Conservation (phyloP, 306 rosid species). For the Quercus parvula region DNA sequence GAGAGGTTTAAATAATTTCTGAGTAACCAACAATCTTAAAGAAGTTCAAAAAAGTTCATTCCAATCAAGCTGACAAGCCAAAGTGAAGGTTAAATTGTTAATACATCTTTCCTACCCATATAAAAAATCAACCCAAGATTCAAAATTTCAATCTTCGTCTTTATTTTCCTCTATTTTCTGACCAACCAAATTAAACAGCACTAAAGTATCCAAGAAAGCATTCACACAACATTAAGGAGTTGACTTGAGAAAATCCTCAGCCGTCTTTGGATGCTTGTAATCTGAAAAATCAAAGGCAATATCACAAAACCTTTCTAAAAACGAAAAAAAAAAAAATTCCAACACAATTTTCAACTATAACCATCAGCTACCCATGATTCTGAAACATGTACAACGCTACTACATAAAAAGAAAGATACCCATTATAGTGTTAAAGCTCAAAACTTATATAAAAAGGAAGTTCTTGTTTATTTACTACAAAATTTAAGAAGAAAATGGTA, state of each 20-base stretch:
- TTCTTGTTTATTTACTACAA: neutral
- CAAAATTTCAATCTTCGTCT: slow-evolving; percentile 18
- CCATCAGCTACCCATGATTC: neutral
- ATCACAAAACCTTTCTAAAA: neutral
- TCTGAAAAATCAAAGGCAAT: slow-evolving; percentile 36
- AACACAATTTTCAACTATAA: neutral
- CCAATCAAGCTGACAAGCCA: neutral
- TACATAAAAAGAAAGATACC: too few relatives aligned
- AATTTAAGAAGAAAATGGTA: neutral
- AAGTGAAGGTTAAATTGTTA: slow-evolving; percentile 2
- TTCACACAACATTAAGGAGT: slow-evolving; percentile 61
- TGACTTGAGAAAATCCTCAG: slow-evolving; percentile 68
- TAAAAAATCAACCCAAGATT: neutral
- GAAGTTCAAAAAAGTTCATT: neutral
- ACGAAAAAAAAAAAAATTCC: neutral
- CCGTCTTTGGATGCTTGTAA: slow-evolving; percentile 85
- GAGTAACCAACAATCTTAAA: too few relatives aligned
- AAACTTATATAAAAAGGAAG: neutral
- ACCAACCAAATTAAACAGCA: slow-evolving; percentile 7
- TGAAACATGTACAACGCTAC: too few relatives aligned
- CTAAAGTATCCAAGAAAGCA: neutral
- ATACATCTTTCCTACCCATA: neutral
- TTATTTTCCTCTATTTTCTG: neutral
- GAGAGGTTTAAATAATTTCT: too few relatives aligned
- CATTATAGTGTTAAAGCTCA: neutral